phyloP scores from a whole-genome alignment of 345 rosid species.

The Gossypium rotundifolium region DNA sequence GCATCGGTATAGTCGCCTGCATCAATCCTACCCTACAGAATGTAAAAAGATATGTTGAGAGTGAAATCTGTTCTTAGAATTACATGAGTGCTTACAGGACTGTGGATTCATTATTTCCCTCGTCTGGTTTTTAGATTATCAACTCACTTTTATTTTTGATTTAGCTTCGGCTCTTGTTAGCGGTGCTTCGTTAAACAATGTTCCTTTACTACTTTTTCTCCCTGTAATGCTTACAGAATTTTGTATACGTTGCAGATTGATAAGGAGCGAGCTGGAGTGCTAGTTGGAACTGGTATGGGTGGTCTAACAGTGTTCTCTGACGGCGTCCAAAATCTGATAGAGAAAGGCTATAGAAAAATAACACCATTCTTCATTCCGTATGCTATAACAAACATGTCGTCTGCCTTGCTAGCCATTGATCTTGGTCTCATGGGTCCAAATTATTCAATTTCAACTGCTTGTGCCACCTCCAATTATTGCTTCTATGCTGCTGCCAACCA shows the following conservation, averaged over 20 bases:
- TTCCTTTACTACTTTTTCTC: background rate
- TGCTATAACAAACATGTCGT: conserved; percentile 96
- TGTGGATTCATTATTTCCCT: background rate
- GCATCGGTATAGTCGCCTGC: background rate
- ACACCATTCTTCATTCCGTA: conserved; percentile 97
- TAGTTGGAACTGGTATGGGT: conserved; percentile 99
- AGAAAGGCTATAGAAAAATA: conserved; percentile 85
- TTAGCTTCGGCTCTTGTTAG: background rate
- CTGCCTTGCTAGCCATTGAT: conserved; percentile 90
- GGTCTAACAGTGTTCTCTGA: conserved; percentile 88
- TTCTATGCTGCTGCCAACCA: conserved; percentile 98
- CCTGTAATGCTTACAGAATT: background rate
- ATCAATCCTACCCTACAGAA: background rate
- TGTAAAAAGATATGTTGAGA: background rate
- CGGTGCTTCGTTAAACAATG: background rate
- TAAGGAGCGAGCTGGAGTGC: conserved; percentile 79
- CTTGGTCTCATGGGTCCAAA: conserved; percentile 99
- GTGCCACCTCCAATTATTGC: conserved; percentile 97
- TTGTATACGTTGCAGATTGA: conserved; percentile 51
- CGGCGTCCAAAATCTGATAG: conserved; percentile 77
- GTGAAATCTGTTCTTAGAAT: background rate
- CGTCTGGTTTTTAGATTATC: background rate
- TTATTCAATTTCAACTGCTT: conserved; percentile 96
- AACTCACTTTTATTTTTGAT: background rate
- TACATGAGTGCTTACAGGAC: background rate